Conservation (phyloP, 108 stramenopile species). For the Nitzschia palea region DNA sequence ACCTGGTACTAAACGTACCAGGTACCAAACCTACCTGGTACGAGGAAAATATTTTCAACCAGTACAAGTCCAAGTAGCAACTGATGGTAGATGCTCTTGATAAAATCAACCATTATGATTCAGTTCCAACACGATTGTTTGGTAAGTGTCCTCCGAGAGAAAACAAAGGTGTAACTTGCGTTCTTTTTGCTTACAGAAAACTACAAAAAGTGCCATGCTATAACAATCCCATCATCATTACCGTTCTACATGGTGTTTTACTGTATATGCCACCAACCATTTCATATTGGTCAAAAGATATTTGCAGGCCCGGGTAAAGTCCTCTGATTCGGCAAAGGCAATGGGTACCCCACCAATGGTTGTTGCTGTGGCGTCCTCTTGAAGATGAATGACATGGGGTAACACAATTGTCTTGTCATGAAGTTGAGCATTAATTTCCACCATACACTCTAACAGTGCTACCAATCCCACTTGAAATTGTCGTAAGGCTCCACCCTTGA, state of each 20-base stretch:
- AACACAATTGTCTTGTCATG: slow-evolving; percentile 68
- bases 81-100: too few relatives aligned
- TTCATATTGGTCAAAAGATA: slow-evolving; percentile 83
- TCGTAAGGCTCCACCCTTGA: slow-evolving; percentile 41
- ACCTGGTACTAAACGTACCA: too few relatives aligned
- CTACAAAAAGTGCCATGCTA: too few relatives aligned
- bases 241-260: slow-evolving; percentile 35
- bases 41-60: too few relatives aligned
- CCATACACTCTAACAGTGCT: slow-evolving; percentile 64
- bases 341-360: slow-evolving; percentile 64
- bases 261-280: slow-evolving; percentile 36
- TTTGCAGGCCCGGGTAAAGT: slow-evolving; percentile 80
- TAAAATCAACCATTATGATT: too few relatives aligned
- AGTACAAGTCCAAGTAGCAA: too few relatives aligned
- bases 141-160: too few relatives aligned
- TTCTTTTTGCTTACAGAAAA: too few relatives aligned
- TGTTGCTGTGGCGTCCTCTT: background rate
- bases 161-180: too few relatives aligned
- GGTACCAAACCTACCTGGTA: too few relatives aligned
- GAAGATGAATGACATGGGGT: slow-evolving; percentile 57
- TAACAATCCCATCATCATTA: too few relatives aligned
- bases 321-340: slow-evolving; percentile 48
- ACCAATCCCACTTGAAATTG: slow-evolving; percentile 78
- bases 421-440: slow-evolving; percentile 51
- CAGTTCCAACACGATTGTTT: too few relatives aligned